Percentiles rank a stretch among this genome's conserved stretches.
Conservation (phyloP, 352 stramenopile species). For the Globisporangium mamillatum region DNA sequence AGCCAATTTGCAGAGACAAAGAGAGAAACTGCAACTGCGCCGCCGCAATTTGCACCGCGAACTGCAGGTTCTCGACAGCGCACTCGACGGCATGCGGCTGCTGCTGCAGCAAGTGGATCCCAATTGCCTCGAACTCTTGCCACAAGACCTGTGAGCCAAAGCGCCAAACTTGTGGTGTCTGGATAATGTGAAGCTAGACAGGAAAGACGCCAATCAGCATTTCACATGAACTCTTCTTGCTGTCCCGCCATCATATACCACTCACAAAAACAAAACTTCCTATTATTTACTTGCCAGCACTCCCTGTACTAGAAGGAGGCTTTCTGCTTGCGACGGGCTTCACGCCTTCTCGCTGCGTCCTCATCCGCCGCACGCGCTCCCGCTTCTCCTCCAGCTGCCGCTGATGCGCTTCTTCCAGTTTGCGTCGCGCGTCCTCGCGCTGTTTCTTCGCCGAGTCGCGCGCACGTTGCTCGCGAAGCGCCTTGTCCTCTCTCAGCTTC, state of each 20-base stretch:
- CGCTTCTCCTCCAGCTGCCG: slow-evolving; percentile 67
- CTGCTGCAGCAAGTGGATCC: slow-evolving; percentile 46
- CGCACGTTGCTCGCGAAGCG: slow-evolving; percentile 50
- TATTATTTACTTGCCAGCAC: not conserved
- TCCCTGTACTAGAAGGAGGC: slow-evolving; percentile 14
- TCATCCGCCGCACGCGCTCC: slow-evolving; percentile 61
- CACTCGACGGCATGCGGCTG: slow-evolving; percentile 37
- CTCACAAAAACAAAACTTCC: not conserved
- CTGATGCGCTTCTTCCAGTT: slow-evolving; percentile 65
- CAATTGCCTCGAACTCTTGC: slow-evolving; percentile 14
- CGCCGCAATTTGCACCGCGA: slow-evolving; percentile 33
- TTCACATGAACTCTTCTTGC: not conserved
- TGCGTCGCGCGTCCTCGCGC: slow-evolving; percentile 54
- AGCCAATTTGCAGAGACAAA: slow-evolving; percentile 12
- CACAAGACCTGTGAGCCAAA: not conserved
- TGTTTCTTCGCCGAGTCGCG: slow-evolving; percentile 64
- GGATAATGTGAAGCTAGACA: not conserved
- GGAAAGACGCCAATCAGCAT: not conserved
- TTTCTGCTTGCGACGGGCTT: slow-evolving; percentile 20
- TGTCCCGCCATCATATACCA: not conserved
- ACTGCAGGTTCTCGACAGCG: slow-evolving; percentile 27
- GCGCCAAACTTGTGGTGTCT: not conserved
- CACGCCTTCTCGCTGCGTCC: slow-evolving; percentile 42
- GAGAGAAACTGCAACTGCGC: slow-evolving; percentile 11
- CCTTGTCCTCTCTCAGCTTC: slow-evolving; percentile 76